Evolutionary conservation across 805 yeast species (phyloP), one percentile per base, ranked within the genome.

Genomic region (Myxozyma nipponensis): DNA sequence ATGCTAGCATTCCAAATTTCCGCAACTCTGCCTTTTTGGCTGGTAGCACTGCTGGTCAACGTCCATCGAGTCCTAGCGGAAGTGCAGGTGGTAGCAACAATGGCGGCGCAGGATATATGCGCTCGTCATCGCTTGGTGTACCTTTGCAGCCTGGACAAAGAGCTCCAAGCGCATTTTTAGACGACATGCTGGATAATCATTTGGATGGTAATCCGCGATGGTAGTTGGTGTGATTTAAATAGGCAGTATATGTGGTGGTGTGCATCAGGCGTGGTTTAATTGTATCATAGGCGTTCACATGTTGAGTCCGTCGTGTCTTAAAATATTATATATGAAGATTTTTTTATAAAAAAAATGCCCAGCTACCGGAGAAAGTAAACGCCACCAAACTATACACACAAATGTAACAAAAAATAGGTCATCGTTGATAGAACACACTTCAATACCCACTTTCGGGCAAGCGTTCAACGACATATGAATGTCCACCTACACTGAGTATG

Each of bases 401-500:
- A n/a, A n/a, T n/a, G n/a, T n/a, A n/a, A n/a, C n/a, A n/a, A n/a
- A n/a, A n/a, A n/a, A n/a, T n/a, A n/a, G n/a, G n/a, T n/a, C n/a
- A n/a, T n/a, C 35, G 35, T 13, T 30, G n/a, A 13, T 30, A 30
- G 13, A n/a, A 30, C n/a, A 13, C 13, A 13, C 7, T 21, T 22
- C n/a, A 39, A 18, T 7, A 35, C 38, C 38, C 38, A 18, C 19
- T 35, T 15, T 54, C 96, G 1, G 98, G 98, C 51, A 93, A 77
- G 67, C 96, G 80, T 69, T 93, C 98, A 59, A 93, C 83, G 34
- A 86, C 96, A 66, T 91, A 93, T 1, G 89, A 74, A 67, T 88
- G 95, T 1, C 85, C 85, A 32, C 98, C 98, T 4, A 93, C 98
- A 70, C 96, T 87, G 95, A 93, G 81, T 32, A 93, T 74, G 10